phyloP scores from a whole-genome alignment of 1,139 yeast genomes.

The Suhomyces bolitotheri region DNA sequence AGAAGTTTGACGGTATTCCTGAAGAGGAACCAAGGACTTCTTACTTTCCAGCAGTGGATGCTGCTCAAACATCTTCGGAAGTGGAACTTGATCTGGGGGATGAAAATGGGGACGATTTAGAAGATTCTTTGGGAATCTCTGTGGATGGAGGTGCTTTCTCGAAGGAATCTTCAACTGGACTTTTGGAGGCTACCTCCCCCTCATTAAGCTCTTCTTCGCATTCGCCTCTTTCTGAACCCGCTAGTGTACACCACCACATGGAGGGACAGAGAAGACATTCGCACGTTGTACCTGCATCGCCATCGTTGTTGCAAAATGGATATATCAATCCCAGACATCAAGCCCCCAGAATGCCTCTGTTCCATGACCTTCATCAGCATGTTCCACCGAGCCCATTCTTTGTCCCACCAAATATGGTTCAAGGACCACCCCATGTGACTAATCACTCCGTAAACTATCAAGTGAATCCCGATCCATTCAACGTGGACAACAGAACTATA shows the following conservation, averaged over 20 bases:
- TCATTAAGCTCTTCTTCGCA: slow-evolving; percentile 8
- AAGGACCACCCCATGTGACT: slow-evolving; percentile 1
- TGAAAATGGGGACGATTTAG: slow-evolving; percentile 3
- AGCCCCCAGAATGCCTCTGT: slow-evolving; percentile 4
- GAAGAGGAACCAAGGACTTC: slow-evolving; percentile 4
- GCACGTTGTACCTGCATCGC: slow-evolving; percentile 9
- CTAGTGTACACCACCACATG: slow-evolving; percentile 4
- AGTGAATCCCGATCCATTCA: slow-evolving; percentile 18
- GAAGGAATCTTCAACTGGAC: slow-evolving; percentile 3
- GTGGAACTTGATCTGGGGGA: neutral
- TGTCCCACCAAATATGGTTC: slow-evolving; percentile 5
- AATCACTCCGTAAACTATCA: slow-evolving; percentile 7
- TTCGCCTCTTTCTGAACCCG: slow-evolving; percentile 8
- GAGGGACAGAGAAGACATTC: slow-evolving; percentile 6
- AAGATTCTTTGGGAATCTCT: slow-evolving; percentile 7
- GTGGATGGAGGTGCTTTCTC: slow-evolving; percentile 6
- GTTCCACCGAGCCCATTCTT: slow-evolving; percentile 4
- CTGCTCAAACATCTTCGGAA: neutral
- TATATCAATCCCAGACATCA: slow-evolving; percentile 5
- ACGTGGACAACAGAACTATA: slow-evolving; percentile 43
- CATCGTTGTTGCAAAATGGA: slow-evolving; percentile 7
- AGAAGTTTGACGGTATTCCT: slow-evolving; percentile 7
- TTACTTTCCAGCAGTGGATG: slow-evolving; percentile 1
- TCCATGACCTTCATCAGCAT: slow-evolving; percentile 5
- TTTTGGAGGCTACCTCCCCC: slow-evolving; percentile 12